phyloP scores from a whole-genome alignment of 345 rosid species.

The Pelargonium nanum region DNA sequence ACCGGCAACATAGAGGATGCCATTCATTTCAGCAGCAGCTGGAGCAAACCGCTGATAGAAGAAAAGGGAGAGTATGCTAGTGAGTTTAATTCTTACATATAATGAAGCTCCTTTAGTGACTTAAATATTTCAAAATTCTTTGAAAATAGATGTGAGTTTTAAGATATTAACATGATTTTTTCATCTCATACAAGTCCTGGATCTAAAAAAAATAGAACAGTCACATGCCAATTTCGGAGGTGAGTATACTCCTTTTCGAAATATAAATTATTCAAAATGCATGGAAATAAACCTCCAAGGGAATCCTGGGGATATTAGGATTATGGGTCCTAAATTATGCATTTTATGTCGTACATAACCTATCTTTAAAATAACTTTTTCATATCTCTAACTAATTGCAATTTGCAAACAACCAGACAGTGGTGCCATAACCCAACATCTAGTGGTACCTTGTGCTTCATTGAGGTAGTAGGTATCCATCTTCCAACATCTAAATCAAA shows the following conservation, averaged over 20 bases:
- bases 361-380: too few species aligned
- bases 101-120: not conserved
- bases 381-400: too few species aligned
- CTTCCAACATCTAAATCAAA: constrained; percentile 25
- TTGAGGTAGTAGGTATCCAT: constrained; percentile 24
- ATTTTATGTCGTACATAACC: too few species aligned
- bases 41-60: constrained; percentile 26
- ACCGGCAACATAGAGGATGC: constrained; percentile 29
- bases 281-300: too few species aligned
- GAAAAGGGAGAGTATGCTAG: not conserved
- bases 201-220: not conserved
- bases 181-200: not conserved
- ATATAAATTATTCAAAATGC: too few species aligned
- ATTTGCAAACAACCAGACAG: too few species aligned
- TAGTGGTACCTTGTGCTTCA: constrained; percentile 24
- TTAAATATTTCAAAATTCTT: not conserved
- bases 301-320: too few species aligned
- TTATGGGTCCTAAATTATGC: too few species aligned
- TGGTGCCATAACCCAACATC: not conserved
- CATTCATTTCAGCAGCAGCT: constrained; percentile 28
- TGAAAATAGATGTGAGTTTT: too few species aligned
- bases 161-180: too few species aligned
- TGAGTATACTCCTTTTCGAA: too few species aligned
- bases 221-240: too few species aligned
- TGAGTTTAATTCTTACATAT: not conserved